These are phyloP conservation scores for Neopestalotiopsis sp. DNA, from an alignment of 2,329 filamentous ascomycete genomes.

Conservation along the genomic window DNA sequence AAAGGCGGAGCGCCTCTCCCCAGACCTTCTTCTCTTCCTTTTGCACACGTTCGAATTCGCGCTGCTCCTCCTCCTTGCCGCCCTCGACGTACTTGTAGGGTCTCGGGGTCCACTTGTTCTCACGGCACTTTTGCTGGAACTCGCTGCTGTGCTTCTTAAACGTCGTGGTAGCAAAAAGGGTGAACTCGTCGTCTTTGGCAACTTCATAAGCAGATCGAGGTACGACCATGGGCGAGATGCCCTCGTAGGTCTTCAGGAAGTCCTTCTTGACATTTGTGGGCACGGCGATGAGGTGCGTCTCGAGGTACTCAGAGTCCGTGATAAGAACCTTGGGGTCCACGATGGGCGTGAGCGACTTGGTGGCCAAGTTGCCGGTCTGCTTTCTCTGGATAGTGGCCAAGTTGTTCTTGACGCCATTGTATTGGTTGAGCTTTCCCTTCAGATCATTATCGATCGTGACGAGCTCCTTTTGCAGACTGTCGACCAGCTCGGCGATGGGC, in stretches of 20 bases:
- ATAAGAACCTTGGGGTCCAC: constrained; percentile 82
- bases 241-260: constrained; percentile 89
- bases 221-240: constrained; percentile 87
- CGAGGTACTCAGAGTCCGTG: constrained; percentile 92
- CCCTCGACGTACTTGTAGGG: constrained; percentile 94
- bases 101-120: constrained; percentile 92
- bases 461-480: constrained; percentile 90
- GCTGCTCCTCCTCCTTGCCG: constrained; percentile 85
- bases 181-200: constrained; percentile 87
- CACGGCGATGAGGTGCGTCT: constrained; percentile 92
- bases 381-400: constrained; percentile 82
- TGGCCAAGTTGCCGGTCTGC: constrained; percentile 92
- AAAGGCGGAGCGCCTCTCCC: constrained; percentile 87
- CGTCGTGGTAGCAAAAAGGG: constrained; percentile 83
- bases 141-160: constrained; percentile 92
- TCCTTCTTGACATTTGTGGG: constrained; percentile 82
- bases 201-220: constrained; percentile 84
- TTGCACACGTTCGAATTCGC: constrained; percentile 80
- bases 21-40: constrained; percentile 87
- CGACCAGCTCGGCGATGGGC: constrained; percentile 83
- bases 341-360: constrained; percentile 89
- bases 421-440: constrained; percentile 91
- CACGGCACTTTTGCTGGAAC: constrained; percentile 89
- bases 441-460: constrained; percentile 94
- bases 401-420: constrained; percentile 88